A percentile compares a stretch with the other conserved stretches of the same genome.
These are phyloP conservation scores for Pyrus bretschneideri DNA, from an alignment of 306 rosid species.

Conservation along the genomic window DNA sequence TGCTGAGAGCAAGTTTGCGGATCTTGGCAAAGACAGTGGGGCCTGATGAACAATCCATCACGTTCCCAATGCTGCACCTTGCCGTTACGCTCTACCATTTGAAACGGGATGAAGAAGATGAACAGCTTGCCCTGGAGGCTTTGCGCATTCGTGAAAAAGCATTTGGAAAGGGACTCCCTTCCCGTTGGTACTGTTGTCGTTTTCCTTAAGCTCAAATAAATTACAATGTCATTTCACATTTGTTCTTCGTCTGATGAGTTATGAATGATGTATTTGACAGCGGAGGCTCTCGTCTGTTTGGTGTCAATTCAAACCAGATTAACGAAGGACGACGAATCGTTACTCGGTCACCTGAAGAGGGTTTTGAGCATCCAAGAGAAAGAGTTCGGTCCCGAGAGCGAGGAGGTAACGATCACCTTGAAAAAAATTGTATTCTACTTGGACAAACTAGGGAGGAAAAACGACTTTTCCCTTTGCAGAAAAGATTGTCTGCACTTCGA, in stretches of 20 bases:
- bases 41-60: slow-evolving; percentile 58
- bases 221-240: neutral
- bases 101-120: slow-evolving; percentile 70
- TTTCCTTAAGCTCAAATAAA: neutral
- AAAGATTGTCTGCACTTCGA: slow-evolving; percentile 49
- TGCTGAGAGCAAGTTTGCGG: slow-evolving; percentile 62
- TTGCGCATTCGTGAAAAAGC: too few species aligned
- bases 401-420: slow-evolving; percentile 60
- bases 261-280: slow-evolving; percentile 29
- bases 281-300: slow-evolving; percentile 86
- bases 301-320: slow-evolving; percentile 70
- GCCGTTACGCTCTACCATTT: slow-evolving; percentile 50
- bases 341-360: slow-evolving; percentile 56
- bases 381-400: slow-evolving; percentile 65
- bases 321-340: slow-evolving; percentile 41
- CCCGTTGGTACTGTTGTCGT: slow-evolving; percentile 52
- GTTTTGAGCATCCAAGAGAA: slow-evolving; percentile 68
- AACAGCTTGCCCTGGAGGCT: slow-evolving; percentile 42
- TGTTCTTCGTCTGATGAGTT: neutral
- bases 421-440: slow-evolving; percentile 60
- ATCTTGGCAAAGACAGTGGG: slow-evolving; percentile 51
- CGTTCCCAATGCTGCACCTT: slow-evolving; percentile 84
- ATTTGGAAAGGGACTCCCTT: slow-evolving; percentile 29
- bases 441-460: slow-evolving; percentile 61
- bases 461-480: slow-evolving; percentile 56